Percentiles rank a stretch among this genome's conserved stretches.
Evolutionary conservation across 768 basidiomycete genomes (phyloP).

Genomic region (Brasilioporus rufonigricans): DNA sequence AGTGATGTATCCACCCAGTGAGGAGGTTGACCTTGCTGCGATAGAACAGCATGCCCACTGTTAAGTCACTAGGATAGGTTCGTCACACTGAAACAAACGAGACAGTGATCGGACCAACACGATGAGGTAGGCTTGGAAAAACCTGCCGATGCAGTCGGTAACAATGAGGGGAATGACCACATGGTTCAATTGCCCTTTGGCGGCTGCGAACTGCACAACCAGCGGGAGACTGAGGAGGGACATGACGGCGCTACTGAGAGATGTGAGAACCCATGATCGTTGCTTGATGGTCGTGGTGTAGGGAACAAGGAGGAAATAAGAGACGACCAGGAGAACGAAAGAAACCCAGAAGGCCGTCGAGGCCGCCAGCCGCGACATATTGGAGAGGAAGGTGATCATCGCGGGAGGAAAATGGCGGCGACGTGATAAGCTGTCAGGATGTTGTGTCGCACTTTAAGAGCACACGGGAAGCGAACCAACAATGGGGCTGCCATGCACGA

Average conservation of each 20-base stretch:
- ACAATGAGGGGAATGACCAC: constrained; percentile 20
- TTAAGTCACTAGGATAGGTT: constrained; percentile 38
- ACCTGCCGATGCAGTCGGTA: constrained; percentile 30
- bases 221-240: constrained; percentile 41
- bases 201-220: constrained; percentile 27
- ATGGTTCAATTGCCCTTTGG: constrained; percentile 27
- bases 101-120: constrained; percentile 24
- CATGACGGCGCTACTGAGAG: constrained; percentile 40
- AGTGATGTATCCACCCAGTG: constrained; percentile 57
- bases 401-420: constrained; percentile 17
- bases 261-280: constrained; percentile 47
- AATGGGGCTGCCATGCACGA: too few species aligned
- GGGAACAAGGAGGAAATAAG: constrained; percentile 33
- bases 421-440: constrained; percentile 16
- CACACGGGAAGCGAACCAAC: constrained; percentile 16
- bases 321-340: constrained; percentile 10
- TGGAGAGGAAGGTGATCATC: constrained; percentile 22
- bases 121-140: constrained; percentile 49
- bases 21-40: constrained; percentile 44
- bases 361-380: constrained; percentile 18
- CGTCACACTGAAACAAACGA: constrained; percentile 7
- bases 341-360: constrained; percentile 25
- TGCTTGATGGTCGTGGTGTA: constrained; percentile 38
- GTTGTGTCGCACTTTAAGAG: constrained; percentile 22
- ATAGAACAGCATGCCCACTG: constrained; percentile 46